phyloP scores from a whole-genome alignment of 768 basidiomycete species.

The Termitomyces sp. region DNA sequence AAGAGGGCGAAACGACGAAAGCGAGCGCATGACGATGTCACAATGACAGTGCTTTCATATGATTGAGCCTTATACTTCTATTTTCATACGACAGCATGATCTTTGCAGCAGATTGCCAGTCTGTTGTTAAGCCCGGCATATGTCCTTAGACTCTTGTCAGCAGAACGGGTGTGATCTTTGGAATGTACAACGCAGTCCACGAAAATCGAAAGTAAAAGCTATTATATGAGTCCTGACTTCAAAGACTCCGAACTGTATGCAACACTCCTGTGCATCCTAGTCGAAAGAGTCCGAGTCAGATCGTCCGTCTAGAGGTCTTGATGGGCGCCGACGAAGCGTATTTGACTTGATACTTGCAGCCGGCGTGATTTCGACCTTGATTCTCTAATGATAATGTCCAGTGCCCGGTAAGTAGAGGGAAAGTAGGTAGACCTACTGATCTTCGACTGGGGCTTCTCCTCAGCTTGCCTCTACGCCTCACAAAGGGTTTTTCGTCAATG shows the following conservation, averaged over 20 bases:
- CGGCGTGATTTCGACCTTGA: constrained; percentile 27
- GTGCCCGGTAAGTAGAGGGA: not conserved
- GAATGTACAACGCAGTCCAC: not conserved
- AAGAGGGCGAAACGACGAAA: not conserved
- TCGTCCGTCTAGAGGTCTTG: constrained; percentile 28
- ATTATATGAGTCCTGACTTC: not conserved
- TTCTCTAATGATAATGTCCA: constrained; percentile 7
- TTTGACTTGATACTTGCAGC: constrained; percentile 21
- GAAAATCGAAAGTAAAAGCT: not conserved
- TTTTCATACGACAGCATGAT: not conserved
- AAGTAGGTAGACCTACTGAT: constrained; percentile 14
- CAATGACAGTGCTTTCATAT: not conserved
- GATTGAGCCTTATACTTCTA: not conserved
- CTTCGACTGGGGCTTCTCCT: constrained; percentile 20
- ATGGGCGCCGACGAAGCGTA: constrained; percentile 41
- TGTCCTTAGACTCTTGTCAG: constrained; percentile 25
- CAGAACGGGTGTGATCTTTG: constrained; percentile 14
- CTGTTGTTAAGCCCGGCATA: constrained; percentile 22
- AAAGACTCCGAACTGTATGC: not conserved
- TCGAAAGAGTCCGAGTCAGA: constrained; percentile 22
- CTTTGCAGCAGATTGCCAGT: not conserved
- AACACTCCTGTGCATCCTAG: not conserved
- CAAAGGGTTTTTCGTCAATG: constrained; percentile 13
- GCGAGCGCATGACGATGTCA: not conserved
- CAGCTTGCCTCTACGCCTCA: constrained; percentile 19